Conservation (phyloP, 257 asterid species). For the Nicotiana noctiflora region DNA sequence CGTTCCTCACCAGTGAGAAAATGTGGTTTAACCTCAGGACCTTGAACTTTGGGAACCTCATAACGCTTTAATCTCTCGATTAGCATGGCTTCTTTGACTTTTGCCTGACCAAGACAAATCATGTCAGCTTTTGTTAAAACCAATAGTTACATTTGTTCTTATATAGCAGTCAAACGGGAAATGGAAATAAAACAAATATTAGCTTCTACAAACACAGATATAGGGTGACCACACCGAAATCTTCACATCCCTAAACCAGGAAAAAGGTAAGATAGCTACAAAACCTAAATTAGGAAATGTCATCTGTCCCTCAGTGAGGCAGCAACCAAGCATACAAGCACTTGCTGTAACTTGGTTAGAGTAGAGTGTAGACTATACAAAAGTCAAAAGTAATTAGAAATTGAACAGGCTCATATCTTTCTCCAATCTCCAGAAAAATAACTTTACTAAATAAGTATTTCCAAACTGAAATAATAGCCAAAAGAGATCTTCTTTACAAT, state of each 20-base stretch:
- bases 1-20: conserved; percentile 80
- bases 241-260: not conserved
- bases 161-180: not conserved
- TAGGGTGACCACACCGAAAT: not conserved
- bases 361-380: not conserved
- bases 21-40: conserved; percentile 73
- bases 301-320: not conserved
- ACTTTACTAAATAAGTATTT: not conserved
- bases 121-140: not conserved
- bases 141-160: not conserved
- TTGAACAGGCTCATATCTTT: not conserved
- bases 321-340: not conserved
- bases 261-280: not conserved
- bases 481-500: not conserved
- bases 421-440: not conserved
- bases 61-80: conserved; percentile 76
- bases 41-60: conserved; percentile 81
- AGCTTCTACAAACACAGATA: not conserved
- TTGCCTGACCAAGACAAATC: conserved; percentile 44
- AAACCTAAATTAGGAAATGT: not conserved
- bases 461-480: not conserved
- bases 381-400: not conserved
- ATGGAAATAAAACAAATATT: not conserved
- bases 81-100: conserved; percentile 63
- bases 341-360: not conserved